Evolutionary conservation across 345 rosid genomes (phyloP), one percentile per base, ranked within the genome.

Genomic region (Cardiospermum halicacabum): DNA sequence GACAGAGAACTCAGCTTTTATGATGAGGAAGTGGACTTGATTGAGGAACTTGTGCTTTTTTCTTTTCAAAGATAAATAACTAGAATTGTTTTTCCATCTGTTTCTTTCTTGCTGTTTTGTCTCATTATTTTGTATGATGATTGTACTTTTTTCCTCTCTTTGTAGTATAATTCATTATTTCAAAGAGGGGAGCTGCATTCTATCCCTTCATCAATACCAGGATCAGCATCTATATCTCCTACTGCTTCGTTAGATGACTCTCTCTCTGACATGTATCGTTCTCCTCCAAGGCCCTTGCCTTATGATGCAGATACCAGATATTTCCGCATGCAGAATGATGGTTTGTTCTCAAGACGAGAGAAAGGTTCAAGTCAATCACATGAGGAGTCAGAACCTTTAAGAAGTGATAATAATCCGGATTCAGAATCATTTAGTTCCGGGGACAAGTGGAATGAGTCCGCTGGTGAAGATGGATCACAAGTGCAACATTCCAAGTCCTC

Each of bases 271-370:
- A 89, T 84, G 72, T 88, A 75, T 64, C 89, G 79, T 40, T 86
- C 98, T 78, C 90, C 97, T 70, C 98, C 98, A 53, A 82, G 94
- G 78, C 97, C 98, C 37, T 65, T 93, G 77, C 99, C 99, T 78
- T 94, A 91, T 72, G 97, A 91, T 68, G 77, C 78, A 16, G 93
- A 89, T 71, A 86, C 92, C 40, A 80, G 89, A 80, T 79, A 66
- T 62, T 73, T 78, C 21, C 69, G 78, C 57, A 72, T 83, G 67
- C 85, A 81, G 71, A 84, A 76, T 69, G 89, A 81, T 67, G 81
- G 81, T 24, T 72, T 86, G 60, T 75, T 86, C 65, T 79, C 92
- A 50, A 78, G 91, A 56, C 84, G 78, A n/a, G 96, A 91, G 69
- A 91, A 91, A 72, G 97, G 96, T 60, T 84, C 97, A 58, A 87